Base-by-base conservation (phyloP, 2,329 filamentous ascomycete species). In the Pseudocercospora eumusae region DNA sequence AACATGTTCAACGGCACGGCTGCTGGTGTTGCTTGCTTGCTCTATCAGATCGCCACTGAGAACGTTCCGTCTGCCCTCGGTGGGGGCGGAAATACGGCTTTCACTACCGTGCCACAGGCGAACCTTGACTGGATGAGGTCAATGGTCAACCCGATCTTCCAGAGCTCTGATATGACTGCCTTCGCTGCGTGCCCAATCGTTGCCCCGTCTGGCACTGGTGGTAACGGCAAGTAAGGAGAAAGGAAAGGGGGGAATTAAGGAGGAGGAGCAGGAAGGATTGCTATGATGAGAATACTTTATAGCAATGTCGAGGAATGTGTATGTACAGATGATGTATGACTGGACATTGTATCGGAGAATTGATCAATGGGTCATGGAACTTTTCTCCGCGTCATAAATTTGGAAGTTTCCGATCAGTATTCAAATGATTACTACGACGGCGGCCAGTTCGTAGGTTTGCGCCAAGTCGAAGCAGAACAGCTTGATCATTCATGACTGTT, bases 31-130 rank as follows among this genome's bases (percentile, higher is more conserved):
- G 53, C 73, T 13, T 81, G 79, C 63, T 65, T 80, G 64, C 57
- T 80, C 23, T 81, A 80, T 68, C 78, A 80, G 69, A 61, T 80
- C 10, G 63, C 68, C 5, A 75, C 74, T 1, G 69, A 74, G 56
- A 65, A 66, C 25, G 68, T 54, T 4, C 67, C 63, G 21, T 59
- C 63, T 33, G 50, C 62, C 6, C 33, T 68, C 10, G 63, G 63
- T 6, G 64, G 64, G 31, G 63, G 63, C n/a, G 59, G 62, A 9
- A 42, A 44, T 1, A 25, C 53, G 7, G 21, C 23, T 10, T 25
- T 25, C 21, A 52, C 21, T 11, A 47, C 40, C 42, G 25, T 59
- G 9, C 57, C 61, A 21, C 25, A 54, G 44, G 28, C 59, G 1
- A 62, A 28, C 11, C 49, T 65, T n/a, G 49, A 62, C 23, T 66